Evolutionary conservation across 164 flowering plant species (phyloP), one percentile per base, ranked within the genome.

Genomic region (Vitis labrusca): DNA sequence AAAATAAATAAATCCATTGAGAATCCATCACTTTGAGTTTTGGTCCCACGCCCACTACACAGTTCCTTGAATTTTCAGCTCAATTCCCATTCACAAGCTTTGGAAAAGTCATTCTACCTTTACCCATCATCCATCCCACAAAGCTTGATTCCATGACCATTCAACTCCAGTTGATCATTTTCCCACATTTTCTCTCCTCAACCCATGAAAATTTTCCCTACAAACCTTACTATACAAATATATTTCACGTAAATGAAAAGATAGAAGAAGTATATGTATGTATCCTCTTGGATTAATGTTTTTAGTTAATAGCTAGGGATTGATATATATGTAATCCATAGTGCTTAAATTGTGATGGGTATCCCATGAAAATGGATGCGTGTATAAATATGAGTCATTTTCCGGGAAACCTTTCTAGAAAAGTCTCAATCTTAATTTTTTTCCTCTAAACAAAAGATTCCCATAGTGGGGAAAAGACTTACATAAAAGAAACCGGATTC

Each of bases 401-500:
- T 57, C 63, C 68, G 2, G 23, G 8, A 74, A 16, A 2, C 61
- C 29, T 59, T 68, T 62, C 69, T 71, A 53, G 78, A 67, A 59
- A 30, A 19, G 37, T 62, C 71, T 72, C 55, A 12, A 16, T 72
- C 30, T 8, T 53, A 27, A 7, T 29, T 4, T 27, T 27, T 50
- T 67, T 50, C 32, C 44, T n/a, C 44, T 30, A 9, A 58, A 23
- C 50, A 69, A 73, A 73, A 74, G 73, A 79, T 79, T 72, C 78
- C 74, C 59, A 62, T 23, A 4, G 62, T 65, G 69, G 68, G 71
- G 55, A 50, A 27, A 63, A 55, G 70, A 47, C 65, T 60, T 44
- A 3, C 15, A 3, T 61, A 58, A 53, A 62, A 10, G 53, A 67
- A 74, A 27, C 49, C 15, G 68, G 80, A 79, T 78, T 82, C 82